Evolutionary conservation across 805 yeast species (phyloP).

Genomic region (Cyberlindnera petersonii): DNA sequence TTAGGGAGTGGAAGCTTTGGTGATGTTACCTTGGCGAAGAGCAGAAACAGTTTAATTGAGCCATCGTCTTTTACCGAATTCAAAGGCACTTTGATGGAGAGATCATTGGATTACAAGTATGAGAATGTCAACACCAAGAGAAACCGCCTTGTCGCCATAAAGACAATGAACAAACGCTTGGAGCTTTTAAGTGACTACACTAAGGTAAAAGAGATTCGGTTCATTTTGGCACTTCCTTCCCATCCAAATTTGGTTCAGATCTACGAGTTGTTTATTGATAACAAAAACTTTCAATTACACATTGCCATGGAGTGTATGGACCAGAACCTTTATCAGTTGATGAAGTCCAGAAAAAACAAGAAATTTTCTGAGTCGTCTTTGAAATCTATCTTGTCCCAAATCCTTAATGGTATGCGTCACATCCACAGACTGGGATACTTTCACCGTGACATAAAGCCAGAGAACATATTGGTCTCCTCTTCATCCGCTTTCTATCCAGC

Average conservation of each 20-base stretch:
- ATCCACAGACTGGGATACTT: slow-evolving; percentile 67
- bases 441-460: slow-evolving; percentile 94
- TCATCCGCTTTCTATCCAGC: slow-evolving; percentile 48
- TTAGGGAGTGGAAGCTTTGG: slow-evolving; percentile 81
- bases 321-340: slow-evolving; percentile 73
- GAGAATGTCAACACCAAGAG: slow-evolving; percentile 33
- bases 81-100: slow-evolving; percentile 46
- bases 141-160: slow-evolving; percentile 65
- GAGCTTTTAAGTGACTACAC: slow-evolving; percentile 51
- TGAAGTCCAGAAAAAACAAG: slow-evolving; percentile 53
- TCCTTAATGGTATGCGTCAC: slow-evolving; percentile 74
- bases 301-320: slow-evolving; percentile 89
- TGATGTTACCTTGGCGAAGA: slow-evolving; percentile 59
- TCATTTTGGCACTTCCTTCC: slow-evolving; percentile 62
- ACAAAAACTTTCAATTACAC: slow-evolving; percentile 53
- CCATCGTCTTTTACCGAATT: slow-evolving; percentile 16
- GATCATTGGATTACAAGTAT: slow-evolving; percentile 20
- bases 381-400: slow-evolving; percentile 64
- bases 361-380: slow-evolving; percentile 56
- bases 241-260: slow-evolving; percentile 72
- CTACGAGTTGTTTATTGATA: slow-evolving; percentile 76
- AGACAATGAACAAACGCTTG: slow-evolving; percentile 63
- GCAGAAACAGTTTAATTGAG: slow-evolving; percentile 26
- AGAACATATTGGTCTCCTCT: slow-evolving; percentile 73
- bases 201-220: slow-evolving; percentile 61